phyloP scores from a whole-genome alignment of 164 flowering plant species.

The Akebia trifoliata region DNA sequence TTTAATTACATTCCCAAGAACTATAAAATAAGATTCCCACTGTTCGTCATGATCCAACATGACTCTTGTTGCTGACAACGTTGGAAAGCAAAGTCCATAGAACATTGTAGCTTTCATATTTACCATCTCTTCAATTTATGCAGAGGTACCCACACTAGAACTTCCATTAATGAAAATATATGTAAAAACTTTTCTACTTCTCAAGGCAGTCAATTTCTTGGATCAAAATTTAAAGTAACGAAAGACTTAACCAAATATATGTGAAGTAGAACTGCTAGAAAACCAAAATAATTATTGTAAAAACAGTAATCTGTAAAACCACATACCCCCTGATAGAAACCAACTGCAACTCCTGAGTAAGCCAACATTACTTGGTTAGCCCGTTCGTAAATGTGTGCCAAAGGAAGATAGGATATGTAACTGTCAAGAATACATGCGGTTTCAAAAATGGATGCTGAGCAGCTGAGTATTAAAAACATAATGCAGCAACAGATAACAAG shows the following conservation, averaged over 20 bases:
- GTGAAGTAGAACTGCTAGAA: background rate
- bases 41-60: background rate
- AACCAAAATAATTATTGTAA: background rate
- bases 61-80: background rate
- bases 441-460: conserved; percentile 3
- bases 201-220: background rate
- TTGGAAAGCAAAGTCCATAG: background rate
- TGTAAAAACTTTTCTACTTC: background rate
- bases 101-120: background rate
- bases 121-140: too few species aligned
- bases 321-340: conserved; percentile 96
- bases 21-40: background rate
- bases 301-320: background rate
- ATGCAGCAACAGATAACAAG: background rate
- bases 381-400: conserved; percentile 97
- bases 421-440: conserved; percentile 33
- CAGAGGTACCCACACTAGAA: too few species aligned
- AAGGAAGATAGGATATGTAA: conserved; percentile 90
- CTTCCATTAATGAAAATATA: background rate
- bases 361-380: conserved; percentile 56
- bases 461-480: background rate
- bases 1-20: background rate
- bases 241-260: background rate
- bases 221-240: background rate
- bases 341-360: conserved; percentile 78